phyloP scores from a whole-genome alignment of 1,284 basidiomycete species.

The Trametes polyzona region DNA sequence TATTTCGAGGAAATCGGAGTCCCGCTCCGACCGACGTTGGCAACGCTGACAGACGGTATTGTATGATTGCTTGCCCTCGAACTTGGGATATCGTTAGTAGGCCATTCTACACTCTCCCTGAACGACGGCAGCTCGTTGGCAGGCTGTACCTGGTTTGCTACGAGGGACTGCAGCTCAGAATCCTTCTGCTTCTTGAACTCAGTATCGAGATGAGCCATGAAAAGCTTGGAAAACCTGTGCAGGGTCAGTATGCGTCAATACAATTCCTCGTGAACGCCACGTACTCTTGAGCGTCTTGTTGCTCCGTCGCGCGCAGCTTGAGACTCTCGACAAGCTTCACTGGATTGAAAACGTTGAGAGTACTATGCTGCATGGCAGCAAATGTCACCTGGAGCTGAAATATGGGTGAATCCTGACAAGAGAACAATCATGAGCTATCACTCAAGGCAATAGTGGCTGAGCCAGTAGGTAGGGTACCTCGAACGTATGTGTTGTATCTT shows the following conservation, averaged over 20 bases:
- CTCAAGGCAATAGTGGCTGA: no score
- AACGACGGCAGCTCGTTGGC: background rate
- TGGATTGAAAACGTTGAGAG: constrained; percentile 78
- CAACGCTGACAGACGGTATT: constrained; percentile 78
- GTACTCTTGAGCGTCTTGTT: constrained; percentile 95
- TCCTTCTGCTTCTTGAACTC: constrained; percentile 82
- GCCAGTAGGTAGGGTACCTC: constrained; percentile 49
- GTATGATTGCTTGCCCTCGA: constrained; percentile 83
- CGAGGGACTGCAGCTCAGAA: constrained; percentile 62
- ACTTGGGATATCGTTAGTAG: constrained; percentile 50
- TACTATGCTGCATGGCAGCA: constrained; percentile 78
- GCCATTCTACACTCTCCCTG: background rate
- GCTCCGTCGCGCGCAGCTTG: constrained; percentile 76
- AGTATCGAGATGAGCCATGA: constrained; percentile 83
- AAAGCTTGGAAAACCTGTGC: constrained; percentile 87
- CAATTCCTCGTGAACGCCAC: constrained; percentile 29
- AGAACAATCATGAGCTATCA: background rate
- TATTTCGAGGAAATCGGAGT: constrained; percentile 79
- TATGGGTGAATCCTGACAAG: constrained; percentile 77
- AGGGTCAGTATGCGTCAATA: background rate
- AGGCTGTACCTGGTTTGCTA: constrained; percentile 67
- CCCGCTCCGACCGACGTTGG: constrained; percentile 64
- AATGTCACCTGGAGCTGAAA: constrained; percentile 80
- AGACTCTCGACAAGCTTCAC: constrained; percentile 82
- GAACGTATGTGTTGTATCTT: constrained; percentile 53